These are phyloP conservation scores for Globisporangium abappressorium DNA, from an alignment of 352 stramenopile species.

Conservation along the genomic window DNA sequence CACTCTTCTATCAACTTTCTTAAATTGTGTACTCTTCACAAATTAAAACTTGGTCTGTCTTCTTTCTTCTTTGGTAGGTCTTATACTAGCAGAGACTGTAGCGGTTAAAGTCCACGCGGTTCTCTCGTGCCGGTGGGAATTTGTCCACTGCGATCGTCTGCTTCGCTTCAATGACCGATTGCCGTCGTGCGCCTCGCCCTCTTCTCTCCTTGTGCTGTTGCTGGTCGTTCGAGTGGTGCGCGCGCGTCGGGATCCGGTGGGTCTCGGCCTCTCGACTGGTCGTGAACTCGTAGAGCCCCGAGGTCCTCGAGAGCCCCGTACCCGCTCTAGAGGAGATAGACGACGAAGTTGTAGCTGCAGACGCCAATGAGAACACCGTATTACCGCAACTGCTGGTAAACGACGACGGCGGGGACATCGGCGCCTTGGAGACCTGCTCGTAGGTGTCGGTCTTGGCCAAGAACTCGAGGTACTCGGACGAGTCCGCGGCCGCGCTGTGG, in stretches of 20 bases:
- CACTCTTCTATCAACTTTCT: background rate
- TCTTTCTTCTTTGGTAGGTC: too few relatives aligned
- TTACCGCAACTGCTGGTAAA: background rate
- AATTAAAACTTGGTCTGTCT: background rate
- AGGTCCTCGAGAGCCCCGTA: background rate
- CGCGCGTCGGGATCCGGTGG: background rate
- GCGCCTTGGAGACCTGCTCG: conserved; percentile 36
- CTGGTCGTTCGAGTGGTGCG: background rate
- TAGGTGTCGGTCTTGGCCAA: conserved; percentile 57
- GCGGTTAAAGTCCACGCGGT: conserved; percentile 16
- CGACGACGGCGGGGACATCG: conserved; percentile 20
- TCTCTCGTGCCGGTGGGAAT: background rate
- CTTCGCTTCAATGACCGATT: background rate
- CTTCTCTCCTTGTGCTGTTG: background rate
- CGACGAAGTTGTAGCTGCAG: background rate
- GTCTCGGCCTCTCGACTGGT: background rate
- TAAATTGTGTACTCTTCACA: background rate
- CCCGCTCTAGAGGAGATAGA: background rate
- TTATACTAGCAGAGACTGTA: conserved; percentile 14
- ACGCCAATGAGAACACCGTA: background rate
- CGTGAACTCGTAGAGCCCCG: background rate
- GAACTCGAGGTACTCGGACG: conserved; percentile 67
- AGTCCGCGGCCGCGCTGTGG: conserved; percentile 47
- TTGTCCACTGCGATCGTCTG: background rate
- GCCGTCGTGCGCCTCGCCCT: background rate